phyloP scores from a whole-genome alignment of 768 basidiomycete species.

The Pleurotus pulmonarius region DNA sequence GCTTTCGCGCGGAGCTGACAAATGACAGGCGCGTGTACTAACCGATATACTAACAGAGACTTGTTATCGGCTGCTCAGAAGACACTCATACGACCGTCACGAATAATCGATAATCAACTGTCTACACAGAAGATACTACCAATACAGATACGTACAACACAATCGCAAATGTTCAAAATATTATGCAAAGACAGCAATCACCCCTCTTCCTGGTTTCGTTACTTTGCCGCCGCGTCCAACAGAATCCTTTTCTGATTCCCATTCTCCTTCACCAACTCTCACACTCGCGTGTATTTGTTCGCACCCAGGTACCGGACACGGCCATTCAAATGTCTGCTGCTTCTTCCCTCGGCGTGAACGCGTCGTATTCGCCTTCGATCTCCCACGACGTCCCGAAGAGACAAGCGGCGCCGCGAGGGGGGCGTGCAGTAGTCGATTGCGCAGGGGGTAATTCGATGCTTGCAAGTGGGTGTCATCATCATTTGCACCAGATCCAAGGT shows the following conservation, averaged over 20 bases:
- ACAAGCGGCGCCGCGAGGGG: slow-evolving; percentile 1
- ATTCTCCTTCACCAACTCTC: slow-evolving; percentile 46
- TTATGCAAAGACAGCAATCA: slow-evolving; percentile 40
- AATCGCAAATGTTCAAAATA: background rate
- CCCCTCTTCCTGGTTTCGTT: slow-evolving; percentile 27
- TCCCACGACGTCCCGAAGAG: slow-evolving; percentile 10
- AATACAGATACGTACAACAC: background rate
- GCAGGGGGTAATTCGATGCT: background rate
- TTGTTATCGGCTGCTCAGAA: no score
- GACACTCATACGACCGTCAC: no score
- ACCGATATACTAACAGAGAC: slow-evolving; percentile 8
- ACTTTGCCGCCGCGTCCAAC: slow-evolving; percentile 21
- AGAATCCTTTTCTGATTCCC: slow-evolving; percentile 52
- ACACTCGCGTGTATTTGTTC: slow-evolving; percentile 52
- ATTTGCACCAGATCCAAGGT: background rate
- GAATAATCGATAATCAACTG: no score
- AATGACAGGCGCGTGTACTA: slow-evolving; percentile 9
- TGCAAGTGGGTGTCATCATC: background rate
- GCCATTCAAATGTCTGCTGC: slow-evolving; percentile 53
- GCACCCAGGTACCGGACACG: slow-evolving; percentile 62
- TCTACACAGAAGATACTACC: no score
- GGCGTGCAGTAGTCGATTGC: background rate
- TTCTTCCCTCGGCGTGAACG: slow-evolving; percentile 29
- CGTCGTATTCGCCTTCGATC: slow-evolving; percentile 17
- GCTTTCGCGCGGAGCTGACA: slow-evolving; percentile 2